Percentiles rank a stretch among this genome's conserved stretches.
Conservation (phyloP, 345 rosid genomes). For the Barbarea vulgaris region DNA sequence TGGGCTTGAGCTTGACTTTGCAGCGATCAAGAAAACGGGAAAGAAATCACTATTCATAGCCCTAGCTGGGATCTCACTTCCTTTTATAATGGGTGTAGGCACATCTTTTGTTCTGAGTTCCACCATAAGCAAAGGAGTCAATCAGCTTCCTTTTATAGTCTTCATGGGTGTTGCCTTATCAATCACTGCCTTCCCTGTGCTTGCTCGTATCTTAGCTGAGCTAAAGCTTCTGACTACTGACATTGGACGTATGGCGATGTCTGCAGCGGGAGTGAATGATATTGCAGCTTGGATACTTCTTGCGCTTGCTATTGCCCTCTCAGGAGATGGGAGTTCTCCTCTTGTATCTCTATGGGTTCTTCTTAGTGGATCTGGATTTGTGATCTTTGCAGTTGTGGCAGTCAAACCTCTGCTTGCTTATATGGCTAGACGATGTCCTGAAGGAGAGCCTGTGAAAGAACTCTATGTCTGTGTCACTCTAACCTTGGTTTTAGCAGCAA, state of each 20-base stretch:
- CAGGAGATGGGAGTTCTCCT: slow-evolving; percentile 45
- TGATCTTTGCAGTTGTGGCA: slow-evolving; percentile 43
- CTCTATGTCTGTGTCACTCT: slow-evolving; percentile 53
- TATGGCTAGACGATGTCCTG: slow-evolving; percentile 46
- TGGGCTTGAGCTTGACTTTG: slow-evolving; percentile 64
- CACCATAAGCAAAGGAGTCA: slow-evolving; percentile 39
- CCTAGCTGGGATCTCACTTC: slow-evolving; percentile 58
- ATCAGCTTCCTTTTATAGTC: slow-evolving; percentile 45
- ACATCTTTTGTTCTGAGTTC: slow-evolving; percentile 49
- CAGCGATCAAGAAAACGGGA: slow-evolving; percentile 46
- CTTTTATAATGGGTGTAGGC: slow-evolving; percentile 52
- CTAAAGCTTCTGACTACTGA: slow-evolving; percentile 56
- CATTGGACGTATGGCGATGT: slow-evolving; percentile 57
- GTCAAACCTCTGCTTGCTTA: slow-evolving; percentile 42
- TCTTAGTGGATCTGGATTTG: slow-evolving; percentile 49
- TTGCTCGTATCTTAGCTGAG: slow-evolving; percentile 58
- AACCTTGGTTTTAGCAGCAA: slow-evolving; percentile 52
- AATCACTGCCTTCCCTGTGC: slow-evolving; percentile 59
- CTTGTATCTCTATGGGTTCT: slow-evolving; percentile 53
- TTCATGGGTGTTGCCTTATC: slow-evolving; percentile 60
- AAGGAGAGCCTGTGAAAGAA: slow-evolving; percentile 46
- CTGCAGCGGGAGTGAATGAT: slow-evolving; percentile 57
- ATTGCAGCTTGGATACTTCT: slow-evolving; percentile 57
- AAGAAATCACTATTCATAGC: slow-evolving; percentile 53
- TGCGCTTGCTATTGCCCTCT: slow-evolving; percentile 53